Conservation (phyloP, 495 filamentous ascomycete genomes). For the Penicillium coprophilum region DNA sequence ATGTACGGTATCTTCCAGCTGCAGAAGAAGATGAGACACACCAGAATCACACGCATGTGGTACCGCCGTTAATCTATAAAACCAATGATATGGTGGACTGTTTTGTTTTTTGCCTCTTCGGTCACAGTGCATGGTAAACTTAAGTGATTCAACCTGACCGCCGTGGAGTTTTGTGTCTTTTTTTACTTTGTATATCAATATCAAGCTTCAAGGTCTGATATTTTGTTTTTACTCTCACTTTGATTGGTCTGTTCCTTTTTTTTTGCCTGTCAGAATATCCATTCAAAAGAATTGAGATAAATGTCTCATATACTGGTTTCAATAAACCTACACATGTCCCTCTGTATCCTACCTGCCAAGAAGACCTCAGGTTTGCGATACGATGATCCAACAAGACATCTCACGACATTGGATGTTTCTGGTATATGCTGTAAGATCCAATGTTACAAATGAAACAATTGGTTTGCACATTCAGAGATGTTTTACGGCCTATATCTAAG, state of each 20-base stretch:
- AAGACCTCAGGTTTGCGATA: no score
- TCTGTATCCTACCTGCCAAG: background rate
- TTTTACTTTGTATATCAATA: constrained; percentile 30
- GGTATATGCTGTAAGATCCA: no score
- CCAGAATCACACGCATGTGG: constrained; percentile 57
- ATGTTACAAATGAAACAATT: no score
- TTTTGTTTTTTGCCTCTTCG: constrained; percentile 16
- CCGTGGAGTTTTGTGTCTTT: constrained; percentile 25
- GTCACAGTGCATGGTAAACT: constrained; percentile 22
- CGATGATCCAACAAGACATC: no score
- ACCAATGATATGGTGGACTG: constrained; percentile 7
- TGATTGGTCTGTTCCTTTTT: constrained; percentile 8
- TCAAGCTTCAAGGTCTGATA: constrained; percentile 17
- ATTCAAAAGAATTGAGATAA: constrained; percentile 9
- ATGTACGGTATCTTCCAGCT: constrained; percentile 95
- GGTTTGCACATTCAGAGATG: no score
- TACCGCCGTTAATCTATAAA: constrained; percentile 41
- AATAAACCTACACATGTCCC: background rate
- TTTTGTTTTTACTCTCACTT: constrained; percentile 5
- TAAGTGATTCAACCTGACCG: constrained; percentile 19
- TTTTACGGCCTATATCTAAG: no score
- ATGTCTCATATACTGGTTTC: background rate
- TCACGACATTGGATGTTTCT: no score
- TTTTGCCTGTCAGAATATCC: constrained; percentile 8
- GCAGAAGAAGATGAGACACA: constrained; percentile 91